Percentiles rank a stretch among this genome's conserved stretches.
These are phyloP conservation scores for Polytrichum commune DNA, from an alignment of 225 moss, liverwort and hornwort species.

Conservation along the genomic window DNA sequence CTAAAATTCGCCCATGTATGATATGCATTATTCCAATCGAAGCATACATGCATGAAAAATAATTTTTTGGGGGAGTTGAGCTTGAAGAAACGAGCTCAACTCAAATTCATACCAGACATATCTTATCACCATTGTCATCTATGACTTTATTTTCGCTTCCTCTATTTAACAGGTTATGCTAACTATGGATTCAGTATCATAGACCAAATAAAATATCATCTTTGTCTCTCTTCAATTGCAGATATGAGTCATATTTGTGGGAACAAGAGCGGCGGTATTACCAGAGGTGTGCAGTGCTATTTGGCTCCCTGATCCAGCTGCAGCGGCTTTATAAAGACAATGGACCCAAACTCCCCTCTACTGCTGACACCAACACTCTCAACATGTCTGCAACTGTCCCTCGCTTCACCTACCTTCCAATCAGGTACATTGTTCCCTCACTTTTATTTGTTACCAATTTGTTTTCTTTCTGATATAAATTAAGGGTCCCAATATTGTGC, in stretches of 20 bases:
- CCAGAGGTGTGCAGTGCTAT: constrained; percentile 84
- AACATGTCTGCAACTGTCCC: constrained; percentile 84
- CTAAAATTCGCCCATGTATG: too few relatives aligned
- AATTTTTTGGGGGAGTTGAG: too few relatives aligned
- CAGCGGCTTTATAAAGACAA: constrained; percentile 75
- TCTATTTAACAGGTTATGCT: too few relatives aligned
- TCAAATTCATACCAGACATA: too few relatives aligned
- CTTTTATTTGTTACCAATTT: neutral
- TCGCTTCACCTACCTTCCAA: constrained; percentile 89
- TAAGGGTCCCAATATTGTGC: too few relatives aligned
- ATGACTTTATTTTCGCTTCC: too few relatives aligned
- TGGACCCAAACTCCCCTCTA: constrained; percentile 42
- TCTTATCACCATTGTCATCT: too few relatives aligned
- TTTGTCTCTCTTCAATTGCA: constrained; percentile 18
- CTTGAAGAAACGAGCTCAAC: too few relatives aligned
- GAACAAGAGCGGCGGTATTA: constrained; percentile 88
- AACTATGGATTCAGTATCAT: too few relatives aligned
- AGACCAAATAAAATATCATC: neutral
- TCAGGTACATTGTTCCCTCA: constrained; percentile 50
- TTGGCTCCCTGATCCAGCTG: constrained; percentile 83
- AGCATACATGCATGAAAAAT: too few relatives aligned
- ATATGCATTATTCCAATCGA: too few relatives aligned
- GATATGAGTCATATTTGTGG: constrained; percentile 91
- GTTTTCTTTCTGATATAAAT: too few relatives aligned
- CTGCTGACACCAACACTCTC: constrained; percentile 70